These are phyloP conservation scores for Flaveria bidentis DNA, from an alignment of 129 eudicot species.

Conservation along the genomic window DNA sequence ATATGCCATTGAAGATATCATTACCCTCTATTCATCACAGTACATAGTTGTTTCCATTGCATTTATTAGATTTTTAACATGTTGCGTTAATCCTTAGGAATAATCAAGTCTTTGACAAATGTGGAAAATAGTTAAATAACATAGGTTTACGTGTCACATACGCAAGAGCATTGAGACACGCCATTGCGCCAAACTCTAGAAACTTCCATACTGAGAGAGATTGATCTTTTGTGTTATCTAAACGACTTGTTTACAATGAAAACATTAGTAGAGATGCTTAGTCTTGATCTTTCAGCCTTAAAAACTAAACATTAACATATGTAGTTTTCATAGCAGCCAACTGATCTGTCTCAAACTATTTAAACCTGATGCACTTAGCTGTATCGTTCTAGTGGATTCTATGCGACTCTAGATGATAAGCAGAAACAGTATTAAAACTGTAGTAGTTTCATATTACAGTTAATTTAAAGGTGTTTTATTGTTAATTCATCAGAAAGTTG, in stretches of 20 bases:
- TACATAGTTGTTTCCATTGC: slow-evolving; percentile 15
- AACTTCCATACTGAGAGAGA: slow-evolving; percentile 21
- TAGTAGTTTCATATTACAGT: background rate
- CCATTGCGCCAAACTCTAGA: slow-evolving; percentile 31
- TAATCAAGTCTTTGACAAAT: slow-evolving; percentile 9
- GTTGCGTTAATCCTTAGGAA: slow-evolving; percentile 20
- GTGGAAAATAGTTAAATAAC: slow-evolving; percentile 14
- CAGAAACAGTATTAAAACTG: background rate
- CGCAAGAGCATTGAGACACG: background rate
- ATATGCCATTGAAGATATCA: slow-evolving; percentile 24
- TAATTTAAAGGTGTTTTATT: background rate
- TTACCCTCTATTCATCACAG: background rate
- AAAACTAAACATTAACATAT: background rate
- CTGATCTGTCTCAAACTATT: background rate
- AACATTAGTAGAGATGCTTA: slow-evolving; percentile 1
- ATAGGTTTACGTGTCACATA: slow-evolving; percentile 18
- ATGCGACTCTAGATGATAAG: background rate
- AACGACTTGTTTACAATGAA: slow-evolving; percentile 7
- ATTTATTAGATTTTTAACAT: background rate
- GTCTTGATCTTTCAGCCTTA: slow-evolving; percentile 5
- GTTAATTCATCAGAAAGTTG: slow-evolving; percentile 16
- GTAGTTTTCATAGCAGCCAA: slow-evolving; percentile 20
- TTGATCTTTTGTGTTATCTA: slow-evolving; percentile 14
- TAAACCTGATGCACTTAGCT: background rate
- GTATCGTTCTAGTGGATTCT: background rate